These are phyloP conservation scores for Saccharomyces pastorianus DNA, from an alignment of 1,139 yeast species.

Conservation along the genomic window DNA sequence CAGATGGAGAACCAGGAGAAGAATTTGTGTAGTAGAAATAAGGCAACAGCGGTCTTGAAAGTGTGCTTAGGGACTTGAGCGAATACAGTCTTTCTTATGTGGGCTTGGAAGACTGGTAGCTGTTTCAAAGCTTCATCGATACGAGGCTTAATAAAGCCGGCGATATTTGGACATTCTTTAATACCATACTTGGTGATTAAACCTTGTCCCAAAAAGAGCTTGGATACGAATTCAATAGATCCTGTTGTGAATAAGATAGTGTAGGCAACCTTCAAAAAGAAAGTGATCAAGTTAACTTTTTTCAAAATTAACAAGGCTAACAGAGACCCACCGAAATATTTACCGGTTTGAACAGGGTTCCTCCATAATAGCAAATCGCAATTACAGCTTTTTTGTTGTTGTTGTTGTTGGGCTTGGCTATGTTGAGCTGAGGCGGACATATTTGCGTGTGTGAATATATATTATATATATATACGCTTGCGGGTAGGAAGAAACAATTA, in stretches of 20 bases:
- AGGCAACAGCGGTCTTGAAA: conserved; percentile 59
- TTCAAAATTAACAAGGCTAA: conserved; percentile 55
- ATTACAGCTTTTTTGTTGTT: conserved; percentile 2
- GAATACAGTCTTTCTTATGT: conserved; percentile 27
- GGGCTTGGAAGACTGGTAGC: conserved; percentile 27
- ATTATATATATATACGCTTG: not conserved
- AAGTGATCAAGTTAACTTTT: conserved; percentile 60
- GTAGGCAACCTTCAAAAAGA: conserved; percentile 46
- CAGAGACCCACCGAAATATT: conserved; percentile 61
- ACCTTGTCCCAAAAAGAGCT: conserved; percentile 61
- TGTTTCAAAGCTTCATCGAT: conserved; percentile 25
- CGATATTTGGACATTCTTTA: conserved; percentile 30
- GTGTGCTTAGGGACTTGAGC: conserved; percentile 42
- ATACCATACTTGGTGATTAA: conserved; percentile 46
- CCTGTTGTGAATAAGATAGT: conserved; percentile 44
- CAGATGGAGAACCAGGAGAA: conserved; percentile 73
- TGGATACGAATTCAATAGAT: conserved; percentile 61
- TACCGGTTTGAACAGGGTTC: conserved; percentile 71
- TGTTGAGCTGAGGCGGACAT: not conserved
- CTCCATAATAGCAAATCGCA: conserved; percentile 68
- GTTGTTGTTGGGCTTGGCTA: not conserved
- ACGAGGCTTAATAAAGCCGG: conserved; percentile 43
- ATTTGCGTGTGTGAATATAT: not conserved
- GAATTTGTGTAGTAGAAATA: conserved; percentile 60
- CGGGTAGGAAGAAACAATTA: not conserved